Base-by-base conservation (phyloP, 768 basidiomycete species). In the Kwoniella botswanensis region DNA sequence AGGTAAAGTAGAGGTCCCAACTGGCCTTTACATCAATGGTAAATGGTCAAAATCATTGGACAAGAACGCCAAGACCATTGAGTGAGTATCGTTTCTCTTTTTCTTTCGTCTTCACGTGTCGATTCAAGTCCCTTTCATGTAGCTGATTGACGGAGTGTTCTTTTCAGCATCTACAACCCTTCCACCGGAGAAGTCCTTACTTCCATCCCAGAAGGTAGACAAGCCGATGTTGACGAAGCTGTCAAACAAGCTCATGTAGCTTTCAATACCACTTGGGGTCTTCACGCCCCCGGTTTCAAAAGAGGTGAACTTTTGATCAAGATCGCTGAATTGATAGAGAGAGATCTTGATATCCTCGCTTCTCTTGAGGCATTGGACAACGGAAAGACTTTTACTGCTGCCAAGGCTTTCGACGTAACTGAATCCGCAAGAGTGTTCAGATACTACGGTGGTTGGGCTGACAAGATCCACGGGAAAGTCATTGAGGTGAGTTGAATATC, bases 361-460 rank as follows among this genome's bases (percentile, higher is more conserved):
- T 92, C 92, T 79, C 86, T 96, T 57, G 94, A 96, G 83, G 84
- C 89, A 55, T 85, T 95, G 70, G 94, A 98, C 85, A 94, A 94
- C 79, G 95, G 94, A 55, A 96, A 97, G 85, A 76, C 93, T 91
- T 77, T 80, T 78, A 21, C 73, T 50, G 42, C 74, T 60, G 74
- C 75, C 55, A 69, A 78, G 58, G 67, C 64, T 17, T 74, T 75
- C 55, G 76, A 74, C 29, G 76, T 78, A 10, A 64, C 75, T 44
- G 76, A 82, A 58, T 61, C 74, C 29, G 77, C 76, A 13, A 65
- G 72, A 42, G 68, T 63, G n/a, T 79, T 80, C 71, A 73, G 85
- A 61, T 97, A 98, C 85, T 97, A 94, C 80, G 95, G 93, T 50
- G 95, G 95, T 24, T 95, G 92, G 92, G 93, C 93, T 50, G 95